Base-by-base conservation (phyloP, 78 protist species). In the slime mould (Dictyostelium discoideum) region DNA sequence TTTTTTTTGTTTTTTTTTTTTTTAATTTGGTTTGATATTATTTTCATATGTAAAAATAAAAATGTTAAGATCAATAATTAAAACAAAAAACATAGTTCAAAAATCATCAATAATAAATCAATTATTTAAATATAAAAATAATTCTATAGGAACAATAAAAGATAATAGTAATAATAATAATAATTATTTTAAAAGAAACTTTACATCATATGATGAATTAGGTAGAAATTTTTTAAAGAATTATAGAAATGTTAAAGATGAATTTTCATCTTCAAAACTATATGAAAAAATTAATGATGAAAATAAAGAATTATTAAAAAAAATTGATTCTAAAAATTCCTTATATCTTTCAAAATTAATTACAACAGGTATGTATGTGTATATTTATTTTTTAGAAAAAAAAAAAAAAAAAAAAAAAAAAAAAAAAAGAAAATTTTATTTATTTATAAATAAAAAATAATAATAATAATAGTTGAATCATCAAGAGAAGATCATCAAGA, bases 401-500 rank as follows among this genome's bases (percentile, higher is more conserved):
- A 32, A 7, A 77, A 40, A 37, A 7, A 44, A 2, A 44, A 32
- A 32, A 32, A 32, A 32, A 32, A 32, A 1, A 32, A 32, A 32
- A 32, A 32, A 32, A 32, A 32, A 32, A 32, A 32, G 37, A 32
- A 32, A 32, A 32, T 32, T 32, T 32, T 32, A 32, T 32, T 32
- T 42, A 42, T 42, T 42, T 42, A 42, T 42, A 5, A 42, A 60
- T 60, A 60, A 20, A 14, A 16, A 57, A 20, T 57, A 57, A 57
- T 5, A 18, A 18, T 18, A 57, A 20, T 20, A 44, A 81, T 16
- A 92, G 94, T 95, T 57, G 97, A 95, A 84, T 95, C 97, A 40
- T 37, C 85, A 14, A 89, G 90, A 84, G 92, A 83, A 9, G 92
- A 88, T 65, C 93, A 95, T 82, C 93, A 95, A 87, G 81, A 48